Percentiles rank a stretch among this genome's conserved stretches.
Conservation (phyloP, 495 filamentous ascomycete genomes). For the Neurospora discreta region DNA sequence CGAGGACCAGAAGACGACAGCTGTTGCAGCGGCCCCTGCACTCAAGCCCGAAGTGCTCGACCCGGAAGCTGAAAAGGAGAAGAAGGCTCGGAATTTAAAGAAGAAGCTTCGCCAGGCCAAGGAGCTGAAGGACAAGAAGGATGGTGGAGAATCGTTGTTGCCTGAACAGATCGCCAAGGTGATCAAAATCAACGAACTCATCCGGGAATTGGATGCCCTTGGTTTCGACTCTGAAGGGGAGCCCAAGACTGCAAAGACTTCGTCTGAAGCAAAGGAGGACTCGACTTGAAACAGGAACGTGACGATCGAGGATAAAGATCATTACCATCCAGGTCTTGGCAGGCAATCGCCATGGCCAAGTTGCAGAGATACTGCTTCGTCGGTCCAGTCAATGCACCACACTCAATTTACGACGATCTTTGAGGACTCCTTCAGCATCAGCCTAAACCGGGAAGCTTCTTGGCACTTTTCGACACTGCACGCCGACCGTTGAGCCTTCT, state of each 20-base stretch:
- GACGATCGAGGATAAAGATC: background rate
- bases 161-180: constrained; percentile 98
- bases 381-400: background rate
- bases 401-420: background rate
- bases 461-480: background rate
- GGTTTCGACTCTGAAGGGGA: constrained; percentile 64
- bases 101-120: constrained; percentile 93
- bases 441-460: background rate
- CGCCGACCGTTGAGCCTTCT: background rate
- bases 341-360: background rate
- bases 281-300: background rate
- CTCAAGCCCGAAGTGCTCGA: constrained; percentile 35
- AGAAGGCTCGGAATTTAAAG: constrained; percentile 83
- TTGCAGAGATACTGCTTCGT: background rate
- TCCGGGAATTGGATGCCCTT: constrained; percentile 74
- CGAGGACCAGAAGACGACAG: constrained; percentile 20
- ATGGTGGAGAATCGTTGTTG: constrained; percentile 65
- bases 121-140: constrained; percentile 84
- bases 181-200: constrained; percentile 88
- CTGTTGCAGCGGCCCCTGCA: constrained; percentile 14
- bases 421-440: background rate
- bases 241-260: constrained; percentile 18
- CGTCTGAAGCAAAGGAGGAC: background rate
- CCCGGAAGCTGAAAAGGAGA: constrained; percentile 71
- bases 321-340: background rate